Evolutionary conservation across 257 asterid species (phyloP).

Genomic region (Solanum pinnatisectum): DNA sequence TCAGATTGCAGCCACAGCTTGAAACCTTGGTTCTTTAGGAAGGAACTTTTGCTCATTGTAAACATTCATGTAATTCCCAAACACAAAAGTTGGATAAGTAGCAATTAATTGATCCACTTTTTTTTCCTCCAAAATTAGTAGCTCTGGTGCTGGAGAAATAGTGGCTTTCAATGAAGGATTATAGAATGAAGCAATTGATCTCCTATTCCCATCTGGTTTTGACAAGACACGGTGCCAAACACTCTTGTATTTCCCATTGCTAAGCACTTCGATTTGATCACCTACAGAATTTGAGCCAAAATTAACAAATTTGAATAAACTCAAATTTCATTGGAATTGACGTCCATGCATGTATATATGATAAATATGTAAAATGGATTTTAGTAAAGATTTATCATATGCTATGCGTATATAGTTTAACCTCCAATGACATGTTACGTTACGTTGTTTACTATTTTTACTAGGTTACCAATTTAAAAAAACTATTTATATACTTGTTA

Average conservation of each 20-base stretch:
- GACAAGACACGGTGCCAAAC: slow-evolving; percentile 73
- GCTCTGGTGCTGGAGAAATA: slow-evolving; percentile 47
- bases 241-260: slow-evolving; percentile 76
- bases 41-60: slow-evolving; percentile 62
- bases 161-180: slow-evolving; percentile 62
- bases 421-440: too few species aligned
- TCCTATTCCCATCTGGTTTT: slow-evolving; percentile 40
- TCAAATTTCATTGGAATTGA: too few species aligned
- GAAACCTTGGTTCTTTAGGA: slow-evolving; percentile 79
- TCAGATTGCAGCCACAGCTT: slow-evolving; percentile 49
- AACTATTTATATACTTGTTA: too few species aligned
- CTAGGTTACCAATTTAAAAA: too few species aligned
- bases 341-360: too few species aligned
- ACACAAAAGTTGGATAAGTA: slow-evolving; percentile 57
- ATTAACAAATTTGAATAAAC: not conserved
- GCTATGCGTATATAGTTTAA: too few species aligned
- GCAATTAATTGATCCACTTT: not conserved
- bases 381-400: too few species aligned
- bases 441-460: too few species aligned
- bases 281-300: not conserved
- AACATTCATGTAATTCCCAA: slow-evolving; percentile 70
- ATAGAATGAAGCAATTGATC: slow-evolving; percentile 73
- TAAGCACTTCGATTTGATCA: slow-evolving; percentile 66
- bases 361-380: too few species aligned
- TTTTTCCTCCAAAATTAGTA: slow-evolving; percentile 2